These are phyloP conservation scores for Adansonia grandidieri DNA, from an alignment of 441 rosid genomes.

Conservation along the genomic window DNA sequence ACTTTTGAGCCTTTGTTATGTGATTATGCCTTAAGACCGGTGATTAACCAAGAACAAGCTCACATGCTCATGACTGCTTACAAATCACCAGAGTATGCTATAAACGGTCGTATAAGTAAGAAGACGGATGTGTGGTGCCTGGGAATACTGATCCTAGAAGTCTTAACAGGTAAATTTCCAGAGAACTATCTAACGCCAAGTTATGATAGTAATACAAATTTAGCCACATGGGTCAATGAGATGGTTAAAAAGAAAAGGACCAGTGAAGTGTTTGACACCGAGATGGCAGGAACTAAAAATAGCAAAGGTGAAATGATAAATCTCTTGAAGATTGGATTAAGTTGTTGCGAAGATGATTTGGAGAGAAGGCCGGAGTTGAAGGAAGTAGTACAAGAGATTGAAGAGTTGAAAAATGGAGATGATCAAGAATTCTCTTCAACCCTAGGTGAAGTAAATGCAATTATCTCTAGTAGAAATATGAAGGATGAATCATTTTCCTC, in stretches of 20 bases:
- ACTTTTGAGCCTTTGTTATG: constrained; percentile 64
- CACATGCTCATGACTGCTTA: constrained; percentile 70
- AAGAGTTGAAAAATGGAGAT: constrained; percentile 49
- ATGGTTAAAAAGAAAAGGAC: constrained; percentile 63
- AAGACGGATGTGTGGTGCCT: constrained; percentile 88
- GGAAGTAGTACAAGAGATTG: constrained; percentile 61
- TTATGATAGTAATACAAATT: constrained; percentile 50
- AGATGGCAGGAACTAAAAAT: constrained; percentile 59
- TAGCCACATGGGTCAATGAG: constrained; percentile 70
- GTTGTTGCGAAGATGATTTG: constrained; percentile 77
- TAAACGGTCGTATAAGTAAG: constrained; percentile 47
- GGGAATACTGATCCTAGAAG: constrained; percentile 78
- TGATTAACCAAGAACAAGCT: constrained; percentile 73
- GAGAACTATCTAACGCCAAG: constrained; percentile 66
- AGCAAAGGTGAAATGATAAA: constrained; percentile 68
- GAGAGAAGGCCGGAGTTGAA: constrained; percentile 60
- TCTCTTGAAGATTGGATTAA: constrained; percentile 78
- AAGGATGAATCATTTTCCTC: neutral
- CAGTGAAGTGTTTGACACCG: constrained; percentile 72
- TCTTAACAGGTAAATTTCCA: constrained; percentile 72
- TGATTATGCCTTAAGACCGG: constrained; percentile 72
- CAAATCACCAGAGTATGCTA: constrained; percentile 78
- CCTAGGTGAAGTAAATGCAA: constrained; percentile 28
- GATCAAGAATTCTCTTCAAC: constrained; percentile 30
- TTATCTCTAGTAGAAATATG: neutral